phyloP scores from a whole-genome alignment of 306 rosid genomes.

The Acacia melanoxylon region DNA sequence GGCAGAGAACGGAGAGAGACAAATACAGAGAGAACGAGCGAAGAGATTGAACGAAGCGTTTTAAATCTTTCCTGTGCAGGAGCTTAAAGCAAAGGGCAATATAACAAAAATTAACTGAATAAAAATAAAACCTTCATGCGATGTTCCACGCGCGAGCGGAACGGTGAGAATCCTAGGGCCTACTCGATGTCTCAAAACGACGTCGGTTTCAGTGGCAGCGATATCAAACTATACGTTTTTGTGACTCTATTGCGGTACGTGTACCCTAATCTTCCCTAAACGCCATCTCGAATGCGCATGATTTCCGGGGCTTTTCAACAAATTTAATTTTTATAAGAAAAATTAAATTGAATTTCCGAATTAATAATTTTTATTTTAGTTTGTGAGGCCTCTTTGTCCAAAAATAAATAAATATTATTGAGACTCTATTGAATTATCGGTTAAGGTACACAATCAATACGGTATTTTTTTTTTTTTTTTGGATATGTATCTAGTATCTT shows the following conservation, averaged over 20 bases:
- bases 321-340: too few relatives aligned
- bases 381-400: background rate
- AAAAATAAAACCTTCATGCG: background rate
- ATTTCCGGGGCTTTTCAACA: too few relatives aligned
- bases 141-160: slow-evolving; percentile 18
- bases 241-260: background rate
- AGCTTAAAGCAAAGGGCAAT: background rate
- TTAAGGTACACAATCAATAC: too few relatives aligned
- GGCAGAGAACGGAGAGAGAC: slow-evolving; percentile 27
- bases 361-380: background rate
- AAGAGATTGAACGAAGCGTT: slow-evolving; percentile 57
- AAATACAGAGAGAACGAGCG: background rate
- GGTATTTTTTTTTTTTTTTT: too few relatives aligned
- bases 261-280: background rate
- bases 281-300: background rate
- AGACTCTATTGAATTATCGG: too few relatives aligned
- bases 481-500: too few relatives aligned
- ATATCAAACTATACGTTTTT: background rate
- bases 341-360: background rate
- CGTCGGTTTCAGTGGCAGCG: background rate
- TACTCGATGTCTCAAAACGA: background rate
- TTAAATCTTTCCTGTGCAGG: slow-evolving; percentile 29
- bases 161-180: background rate
- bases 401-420: too few relatives aligned
- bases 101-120: background rate